Conservation (phyloP, 202 grass and related monocot species). For the Hordeum pubiflorum region DNA sequence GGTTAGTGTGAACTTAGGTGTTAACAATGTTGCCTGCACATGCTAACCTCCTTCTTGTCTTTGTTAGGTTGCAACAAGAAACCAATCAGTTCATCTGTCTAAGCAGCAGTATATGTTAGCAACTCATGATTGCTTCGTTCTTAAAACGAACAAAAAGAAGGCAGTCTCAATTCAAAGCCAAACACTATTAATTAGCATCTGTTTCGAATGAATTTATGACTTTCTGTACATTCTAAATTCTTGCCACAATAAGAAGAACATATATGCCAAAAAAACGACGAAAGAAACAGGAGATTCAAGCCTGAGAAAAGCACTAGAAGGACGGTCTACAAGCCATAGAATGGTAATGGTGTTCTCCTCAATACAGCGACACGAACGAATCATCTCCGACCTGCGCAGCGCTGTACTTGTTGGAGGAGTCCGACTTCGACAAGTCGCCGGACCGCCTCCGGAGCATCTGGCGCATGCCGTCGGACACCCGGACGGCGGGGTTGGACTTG, state of each 20-base stretch:
- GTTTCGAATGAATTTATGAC: slow-evolving; percentile 36
- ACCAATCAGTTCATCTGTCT: slow-evolving; percentile 11
- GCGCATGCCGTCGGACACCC: slow-evolving; percentile 71
- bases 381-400: slow-evolving; percentile 50
- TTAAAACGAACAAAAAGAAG: not conserved
- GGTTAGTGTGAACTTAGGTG: slow-evolving; percentile 15
- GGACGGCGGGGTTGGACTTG: slow-evolving; percentile 53
- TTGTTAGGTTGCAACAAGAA: slow-evolving; percentile 38
- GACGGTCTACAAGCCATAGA: slow-evolving; percentile 15
- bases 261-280: slow-evolving; percentile 28
- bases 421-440: slow-evolving; percentile 32
- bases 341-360: slow-evolving; percentile 15
- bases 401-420: slow-evolving; percentile 43
- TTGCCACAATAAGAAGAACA: slow-evolving; percentile 17
- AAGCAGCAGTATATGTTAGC: slow-evolving; percentile 13
- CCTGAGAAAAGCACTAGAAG: slow-evolving; percentile 16
- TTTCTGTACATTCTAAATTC: slow-evolving; percentile 43
- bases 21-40: slow-evolving; percentile 39
- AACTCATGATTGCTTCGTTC: slow-evolving; percentile 35
- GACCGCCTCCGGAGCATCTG: slow-evolving; percentile 80
- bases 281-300: slow-evolving; percentile 1
- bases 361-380: slow-evolving; percentile 38
- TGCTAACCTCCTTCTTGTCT: slow-evolving; percentile 31
- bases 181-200: slow-evolving; percentile 21
- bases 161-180: not conserved